A percentile compares a stretch with the other conserved stretches of the same genome.
These are phyloP conservation scores for Schizophyllum commune DNA, from an alignment of 1,284 basidiomycete genomes.

Conservation along the genomic window DNA sequence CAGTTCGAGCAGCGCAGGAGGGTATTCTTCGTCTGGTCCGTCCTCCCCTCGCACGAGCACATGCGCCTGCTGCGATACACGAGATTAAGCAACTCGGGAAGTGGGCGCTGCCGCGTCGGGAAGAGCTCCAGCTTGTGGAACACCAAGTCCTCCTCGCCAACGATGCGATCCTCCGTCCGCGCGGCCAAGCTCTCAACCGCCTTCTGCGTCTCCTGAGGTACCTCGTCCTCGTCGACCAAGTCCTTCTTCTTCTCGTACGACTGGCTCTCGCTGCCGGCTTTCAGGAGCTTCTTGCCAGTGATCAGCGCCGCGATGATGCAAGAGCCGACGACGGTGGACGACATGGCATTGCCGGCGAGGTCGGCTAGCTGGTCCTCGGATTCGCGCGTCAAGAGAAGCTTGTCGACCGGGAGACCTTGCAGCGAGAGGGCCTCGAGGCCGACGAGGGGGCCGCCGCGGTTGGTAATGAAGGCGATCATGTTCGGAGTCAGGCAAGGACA, in stretches of 20 bases:
- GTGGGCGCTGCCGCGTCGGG: slow-evolving; percentile 37
- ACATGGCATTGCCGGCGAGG: slow-evolving; percentile 95
- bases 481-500: slow-evolving; percentile 90
- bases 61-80: slow-evolving; percentile 73
- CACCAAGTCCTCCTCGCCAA: slow-evolving; percentile 62
- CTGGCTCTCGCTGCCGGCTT: slow-evolving; percentile 50
- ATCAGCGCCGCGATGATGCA: slow-evolving; percentile 82
- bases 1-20: slow-evolving; percentile 74
- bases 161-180: slow-evolving; percentile 44
- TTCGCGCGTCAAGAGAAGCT: slow-evolving; percentile 86
- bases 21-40: slow-evolving; percentile 64
- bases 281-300: slow-evolving; percentile 57
- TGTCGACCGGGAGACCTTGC: slow-evolving; percentile 90
- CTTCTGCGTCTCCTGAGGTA: slow-evolving; percentile 35
- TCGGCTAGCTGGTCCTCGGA: slow-evolving; percentile 92
- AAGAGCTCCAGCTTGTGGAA: slow-evolving; percentile 65
- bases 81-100: slow-evolving; percentile 52
- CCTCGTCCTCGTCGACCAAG: slow-evolving; percentile 27
- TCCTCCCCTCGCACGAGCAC: slow-evolving; percentile 85
- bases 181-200: slow-evolving; percentile 17
- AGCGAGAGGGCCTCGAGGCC: slow-evolving; percentile 89
- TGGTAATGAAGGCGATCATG: slow-evolving; percentile 95
- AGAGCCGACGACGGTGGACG: slow-evolving; percentile 90
- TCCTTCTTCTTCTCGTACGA: slow-evolving; percentile 56
- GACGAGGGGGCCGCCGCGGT: slow-evolving; percentile 93